Conservation (phyloP, 2,329 filamentous ascomycete species). For the Monosporascus cannonballus region DNA sequence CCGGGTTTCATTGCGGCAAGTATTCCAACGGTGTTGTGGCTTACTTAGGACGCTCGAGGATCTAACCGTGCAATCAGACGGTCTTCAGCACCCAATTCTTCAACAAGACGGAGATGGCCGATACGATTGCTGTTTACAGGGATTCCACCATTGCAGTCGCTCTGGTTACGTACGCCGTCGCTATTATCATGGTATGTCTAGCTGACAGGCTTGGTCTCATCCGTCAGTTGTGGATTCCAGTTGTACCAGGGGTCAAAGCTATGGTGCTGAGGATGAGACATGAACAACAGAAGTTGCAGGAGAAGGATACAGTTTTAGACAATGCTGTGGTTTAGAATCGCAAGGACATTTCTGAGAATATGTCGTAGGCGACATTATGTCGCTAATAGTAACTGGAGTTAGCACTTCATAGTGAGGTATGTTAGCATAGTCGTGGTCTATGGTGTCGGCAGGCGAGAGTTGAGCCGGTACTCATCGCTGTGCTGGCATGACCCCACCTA, state of each 20-base stretch:
- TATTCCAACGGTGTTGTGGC: neutral
- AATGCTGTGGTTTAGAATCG: neutral
- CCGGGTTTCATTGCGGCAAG: neutral
- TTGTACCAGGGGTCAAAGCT: neutral
- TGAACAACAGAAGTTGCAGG: neutral
- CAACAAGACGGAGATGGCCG: neutral
- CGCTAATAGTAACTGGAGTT: too few relatives aligned
- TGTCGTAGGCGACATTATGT: too few relatives aligned
- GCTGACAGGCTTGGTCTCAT: neutral
- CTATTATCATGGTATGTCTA: neutral
- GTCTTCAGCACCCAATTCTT: neutral
- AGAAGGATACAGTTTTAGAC: neutral
- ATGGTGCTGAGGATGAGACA: neutral
- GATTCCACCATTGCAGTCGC: neutral
- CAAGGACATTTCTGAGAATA: too few relatives aligned
- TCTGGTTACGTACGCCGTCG: neutral
- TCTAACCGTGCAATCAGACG: neutral
- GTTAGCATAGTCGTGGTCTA: too few relatives aligned
- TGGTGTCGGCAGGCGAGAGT: too few relatives aligned
- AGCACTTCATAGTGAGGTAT: too few relatives aligned
- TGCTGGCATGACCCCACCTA: too few relatives aligned
- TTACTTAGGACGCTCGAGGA: neutral
- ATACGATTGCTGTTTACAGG: neutral
- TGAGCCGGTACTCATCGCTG: too few relatives aligned
- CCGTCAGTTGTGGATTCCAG: neutral